These are phyloP conservation scores for Aspergillus hancockii DNA, from an alignment of 495 filamentous ascomycete genomes.

Conservation along the genomic window DNA sequence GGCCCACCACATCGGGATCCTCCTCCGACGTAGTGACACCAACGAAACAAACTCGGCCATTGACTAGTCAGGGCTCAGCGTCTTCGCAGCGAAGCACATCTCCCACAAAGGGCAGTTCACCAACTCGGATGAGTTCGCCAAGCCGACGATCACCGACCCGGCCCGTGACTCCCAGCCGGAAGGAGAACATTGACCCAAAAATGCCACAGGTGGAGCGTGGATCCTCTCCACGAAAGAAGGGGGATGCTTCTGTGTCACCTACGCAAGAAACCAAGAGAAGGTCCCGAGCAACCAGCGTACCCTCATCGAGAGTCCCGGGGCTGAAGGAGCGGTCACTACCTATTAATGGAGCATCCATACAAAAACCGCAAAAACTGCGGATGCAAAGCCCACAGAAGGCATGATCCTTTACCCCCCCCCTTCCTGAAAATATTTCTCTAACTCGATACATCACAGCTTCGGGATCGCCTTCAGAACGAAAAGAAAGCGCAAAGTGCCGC, in stretches of 20 bases:
- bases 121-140: constrained; percentile 35
- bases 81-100: constrained; percentile 36
- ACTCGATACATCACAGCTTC: constrained; percentile 47
- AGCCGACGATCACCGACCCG: constrained; percentile 42
- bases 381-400: constrained; percentile 88
- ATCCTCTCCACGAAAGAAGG: constrained; percentile 33
- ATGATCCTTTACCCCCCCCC: neutral
- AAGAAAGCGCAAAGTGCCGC: constrained; percentile 69
- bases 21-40: constrained; percentile 36
- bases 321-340: constrained; percentile 54
- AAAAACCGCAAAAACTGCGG: constrained; percentile 65
- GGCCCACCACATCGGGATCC: constrained; percentile 37
- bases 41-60: constrained; percentile 33
- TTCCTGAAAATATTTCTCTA: constrained; percentile 5
- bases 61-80: constrained; percentile 34
- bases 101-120: constrained; percentile 33
- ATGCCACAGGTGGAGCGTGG: constrained; percentile 32
- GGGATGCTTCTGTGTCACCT: constrained; percentile 42
- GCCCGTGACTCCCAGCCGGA: constrained; percentile 51
- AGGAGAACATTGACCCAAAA: constrained; percentile 55
- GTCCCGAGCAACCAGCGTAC: constrained; percentile 56
- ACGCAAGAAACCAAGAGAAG: constrained; percentile 46
- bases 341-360: constrained; percentile 40
- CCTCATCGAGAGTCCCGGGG: constrained; percentile 43
- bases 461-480: constrained; percentile 83